A percentile compares a stretch with the other conserved stretches of the same genome.
phyloP scores from a whole-genome alignment of 345 rosid species.

The Viola odorata region DNA sequence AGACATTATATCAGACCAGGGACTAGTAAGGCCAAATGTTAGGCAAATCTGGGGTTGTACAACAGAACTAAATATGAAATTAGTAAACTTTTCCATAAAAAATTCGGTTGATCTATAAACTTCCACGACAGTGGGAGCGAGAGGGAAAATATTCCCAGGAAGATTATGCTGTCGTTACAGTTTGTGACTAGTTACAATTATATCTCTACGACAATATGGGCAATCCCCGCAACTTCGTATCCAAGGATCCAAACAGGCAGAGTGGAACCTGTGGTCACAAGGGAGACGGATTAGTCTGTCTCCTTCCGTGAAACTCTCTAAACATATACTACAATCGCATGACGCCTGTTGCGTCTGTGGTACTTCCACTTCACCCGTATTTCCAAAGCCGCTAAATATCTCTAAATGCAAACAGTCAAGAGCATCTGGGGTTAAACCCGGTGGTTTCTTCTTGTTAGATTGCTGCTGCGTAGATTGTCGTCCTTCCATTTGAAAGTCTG shows the following conservation, averaged over 20 bases:
- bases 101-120: neutral
- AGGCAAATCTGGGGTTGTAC: too few species aligned
- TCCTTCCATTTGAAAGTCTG: constrained; percentile 30
- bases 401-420: constrained; percentile 44
- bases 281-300: constrained; percentile 55
- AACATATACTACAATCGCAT: constrained; percentile 72
- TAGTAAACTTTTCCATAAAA: neutral
- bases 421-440: constrained; percentile 59
- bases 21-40: too few species aligned
- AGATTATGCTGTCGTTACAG: constrained; percentile 9
- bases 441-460: constrained; percentile 52
- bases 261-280: constrained; percentile 70
- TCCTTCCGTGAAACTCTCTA: constrained; percentile 64
- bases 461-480: constrained; percentile 24
- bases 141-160: neutral
- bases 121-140: neutral
- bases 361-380: constrained; percentile 16
- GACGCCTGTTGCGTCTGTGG: constrained; percentile 23
- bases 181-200: constrained; percentile 17
- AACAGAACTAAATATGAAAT: neutral
- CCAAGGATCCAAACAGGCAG: constrained; percentile 82
- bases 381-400: constrained; percentile 32
- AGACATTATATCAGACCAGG: too few species aligned
- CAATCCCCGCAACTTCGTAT: constrained; percentile 83
- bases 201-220: constrained; percentile 77